Evolutionary conservation across 2,329 filamentous ascomycete genomes (phyloP).

Genomic region (Exophiala spinifera): DNA sequence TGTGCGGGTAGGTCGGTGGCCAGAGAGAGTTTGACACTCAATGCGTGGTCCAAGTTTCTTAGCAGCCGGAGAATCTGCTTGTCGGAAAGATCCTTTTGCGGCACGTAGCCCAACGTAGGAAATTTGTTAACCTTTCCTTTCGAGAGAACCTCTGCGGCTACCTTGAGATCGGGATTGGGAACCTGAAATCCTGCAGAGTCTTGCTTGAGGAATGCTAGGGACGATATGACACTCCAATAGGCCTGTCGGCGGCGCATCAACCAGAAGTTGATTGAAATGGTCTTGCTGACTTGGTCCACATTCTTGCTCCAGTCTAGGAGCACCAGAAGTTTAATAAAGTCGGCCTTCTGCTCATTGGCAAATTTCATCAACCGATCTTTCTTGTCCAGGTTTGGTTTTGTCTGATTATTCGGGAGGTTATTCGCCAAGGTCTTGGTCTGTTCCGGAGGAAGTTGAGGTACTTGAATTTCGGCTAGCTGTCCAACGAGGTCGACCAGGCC

Average conservation of each 20-base stretch:
- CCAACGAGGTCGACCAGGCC: conserved; percentile 68
- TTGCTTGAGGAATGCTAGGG: conserved; percentile 69
- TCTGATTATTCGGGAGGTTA: conserved; percentile 35
- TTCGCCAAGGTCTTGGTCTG: conserved; percentile 14
- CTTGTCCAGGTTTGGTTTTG: conserved; percentile 65
- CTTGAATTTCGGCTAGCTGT: conserved; percentile 66
- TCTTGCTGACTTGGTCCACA: conserved; percentile 72
- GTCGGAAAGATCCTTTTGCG: conserved; percentile 66
- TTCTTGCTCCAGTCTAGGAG: conserved; percentile 86
- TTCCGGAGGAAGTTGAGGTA: conserved; percentile 49
- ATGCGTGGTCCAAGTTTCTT: conserved; percentile 75
- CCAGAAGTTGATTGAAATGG: conserved; percentile 83
- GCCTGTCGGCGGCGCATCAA: conserved; percentile 61
- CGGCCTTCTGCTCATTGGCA: conserved; percentile 72
- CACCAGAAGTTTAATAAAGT: conserved; percentile 90
- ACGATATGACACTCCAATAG: conserved; percentile 60
- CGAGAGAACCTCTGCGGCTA: conserved; percentile 78
- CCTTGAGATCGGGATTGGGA: conserved; percentile 86
- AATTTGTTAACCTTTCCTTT: conserved; percentile 74
- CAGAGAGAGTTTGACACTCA: conserved; percentile 79
- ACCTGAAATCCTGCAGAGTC: conserved; percentile 70
- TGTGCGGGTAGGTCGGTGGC: conserved; percentile 78
- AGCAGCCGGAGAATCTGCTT: conserved; percentile 72
- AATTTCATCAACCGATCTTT: conserved; percentile 74
- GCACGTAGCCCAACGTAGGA: conserved; percentile 77